phyloP scores from a whole-genome alignment of 352 stramenopile genomes.

The Globisporangium barbulae region DNA sequence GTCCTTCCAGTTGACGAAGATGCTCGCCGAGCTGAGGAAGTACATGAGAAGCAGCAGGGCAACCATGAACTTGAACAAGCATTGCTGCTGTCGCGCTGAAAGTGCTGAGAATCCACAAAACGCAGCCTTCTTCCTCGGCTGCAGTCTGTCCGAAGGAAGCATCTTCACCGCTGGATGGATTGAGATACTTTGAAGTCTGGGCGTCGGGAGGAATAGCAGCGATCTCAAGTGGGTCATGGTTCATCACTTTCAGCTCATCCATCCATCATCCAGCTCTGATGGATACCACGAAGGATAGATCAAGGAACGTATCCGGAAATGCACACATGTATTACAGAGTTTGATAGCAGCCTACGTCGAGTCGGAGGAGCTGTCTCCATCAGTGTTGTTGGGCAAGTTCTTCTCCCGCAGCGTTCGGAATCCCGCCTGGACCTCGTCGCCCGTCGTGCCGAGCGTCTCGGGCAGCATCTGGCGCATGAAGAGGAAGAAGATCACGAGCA shows the following conservation, averaged over 20 bases:
- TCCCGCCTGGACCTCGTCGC: constrained; percentile 23
- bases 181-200: not conserved
- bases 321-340: not conserved
- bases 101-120: not conserved
- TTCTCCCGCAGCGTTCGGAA: constrained; percentile 23
- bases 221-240: not conserved
- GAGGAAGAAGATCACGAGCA: constrained; percentile 34
- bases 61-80: not conserved
- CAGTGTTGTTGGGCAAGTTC: not conserved
- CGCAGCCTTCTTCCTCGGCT: not conserved
- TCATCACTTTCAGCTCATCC: not conserved
- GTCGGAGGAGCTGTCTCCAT: not conserved
- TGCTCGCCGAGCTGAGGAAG: constrained; percentile 21
- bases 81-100: not conserved
- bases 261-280: not conserved
- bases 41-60: constrained; percentile 16
- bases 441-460: constrained; percentile 58
- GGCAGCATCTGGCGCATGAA: constrained; percentile 49
- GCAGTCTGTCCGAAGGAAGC: not conserved
- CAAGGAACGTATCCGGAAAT: no score
- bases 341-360: not conserved
- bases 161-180: not conserved
- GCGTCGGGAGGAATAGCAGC: not conserved
- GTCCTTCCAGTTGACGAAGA: constrained; percentile 30
- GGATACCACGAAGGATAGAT: not conserved